A percentile compares a stretch with the other conserved stretches of the same genome.
Conservation (phyloP, 1,284 basidiomycete species). For the Trametes pubescens region DNA sequence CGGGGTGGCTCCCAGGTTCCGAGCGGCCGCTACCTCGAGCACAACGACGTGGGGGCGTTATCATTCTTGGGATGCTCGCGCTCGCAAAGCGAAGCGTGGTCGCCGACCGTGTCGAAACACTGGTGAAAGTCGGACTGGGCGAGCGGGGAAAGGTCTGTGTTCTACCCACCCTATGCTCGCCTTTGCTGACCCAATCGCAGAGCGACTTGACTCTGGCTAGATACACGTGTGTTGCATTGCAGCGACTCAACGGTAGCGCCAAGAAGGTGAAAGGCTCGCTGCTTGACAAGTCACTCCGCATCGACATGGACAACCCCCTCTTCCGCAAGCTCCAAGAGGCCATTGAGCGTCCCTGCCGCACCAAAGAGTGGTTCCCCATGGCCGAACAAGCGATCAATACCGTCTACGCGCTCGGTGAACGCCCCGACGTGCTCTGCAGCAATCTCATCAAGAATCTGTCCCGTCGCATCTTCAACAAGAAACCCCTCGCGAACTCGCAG, state of each 20-base stretch:
- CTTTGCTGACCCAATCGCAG: conserved; percentile 48
- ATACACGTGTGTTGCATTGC: conserved; percentile 94
- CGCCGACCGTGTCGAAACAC: conserved; percentile 86
- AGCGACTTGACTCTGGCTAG: conserved; percentile 89
- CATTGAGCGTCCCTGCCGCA: conserved; percentile 79
- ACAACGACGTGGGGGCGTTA: conserved; percentile 93
- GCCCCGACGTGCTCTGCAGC: conserved; percentile 89
- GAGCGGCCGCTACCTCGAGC: conserved; percentile 77
- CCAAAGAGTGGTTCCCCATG: conserved; percentile 95
- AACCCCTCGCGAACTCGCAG: conserved; percentile 13
- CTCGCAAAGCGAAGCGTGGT: conserved; percentile 86
- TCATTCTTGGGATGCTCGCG: conserved; percentile 96
- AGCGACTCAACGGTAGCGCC: conserved; percentile 91
- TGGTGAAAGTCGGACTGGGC: conserved; percentile 92
- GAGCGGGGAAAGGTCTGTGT: conserved; percentile 75
- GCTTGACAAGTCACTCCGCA: conserved; percentile 85
- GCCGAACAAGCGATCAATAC: conserved; percentile 98
- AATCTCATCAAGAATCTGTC: conserved; percentile 87
- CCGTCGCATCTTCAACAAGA: conserved; percentile 64
- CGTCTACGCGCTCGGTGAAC: conserved; percentile 93
- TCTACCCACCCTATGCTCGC: neutral
- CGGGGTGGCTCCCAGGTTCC: conserved; percentile 52
- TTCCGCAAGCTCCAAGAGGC: conserved; percentile 86
- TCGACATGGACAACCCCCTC: conserved; percentile 90
- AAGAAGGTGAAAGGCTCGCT: conserved; percentile 99